phyloP scores from a whole-genome alignment of 2,329 filamentous ascomycete species.

The Nothopassalora personata region DNA sequence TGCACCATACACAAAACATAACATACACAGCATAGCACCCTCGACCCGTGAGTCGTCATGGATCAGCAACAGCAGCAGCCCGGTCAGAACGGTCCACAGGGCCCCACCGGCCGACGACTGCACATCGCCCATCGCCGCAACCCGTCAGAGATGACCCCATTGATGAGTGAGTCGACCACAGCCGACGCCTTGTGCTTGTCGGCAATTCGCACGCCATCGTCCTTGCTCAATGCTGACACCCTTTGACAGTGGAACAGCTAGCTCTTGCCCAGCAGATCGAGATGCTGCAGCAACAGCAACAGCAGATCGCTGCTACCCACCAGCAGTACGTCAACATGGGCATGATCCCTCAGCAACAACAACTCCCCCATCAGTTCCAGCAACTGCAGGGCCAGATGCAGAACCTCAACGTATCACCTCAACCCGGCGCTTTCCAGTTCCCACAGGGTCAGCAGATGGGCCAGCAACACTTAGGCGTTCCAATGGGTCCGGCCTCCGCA shows the following conservation, averaged over 20 bases:
- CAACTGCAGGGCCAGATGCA: constrained; percentile 74
- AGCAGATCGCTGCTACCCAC: constrained; percentile 92
- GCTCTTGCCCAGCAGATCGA: constrained; percentile 98
- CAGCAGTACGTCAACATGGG: constrained; percentile 98
- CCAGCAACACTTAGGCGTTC: constrained; percentile 58
- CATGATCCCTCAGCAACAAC: constrained; percentile 82
- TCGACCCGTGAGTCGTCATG: constrained; percentile 29
- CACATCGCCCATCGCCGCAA: constrained; percentile 97
- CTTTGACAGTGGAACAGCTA: constrained; percentile 78
- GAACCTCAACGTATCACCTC: constrained; percentile 65
- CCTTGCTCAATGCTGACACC: constrained; percentile 28
- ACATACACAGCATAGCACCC: not conserved
- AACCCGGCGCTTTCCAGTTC: constrained; percentile 74
- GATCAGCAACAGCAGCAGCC: constrained; percentile 51
- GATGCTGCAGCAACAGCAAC: constrained; percentile 92
- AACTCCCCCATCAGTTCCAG: constrained; percentile 69
- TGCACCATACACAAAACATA: not conserved
- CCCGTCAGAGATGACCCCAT: constrained; percentile 91
- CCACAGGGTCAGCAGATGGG: constrained; percentile 60
- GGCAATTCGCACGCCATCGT: not conserved
- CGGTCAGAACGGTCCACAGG: constrained; percentile 46
- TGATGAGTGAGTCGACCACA: constrained; percentile 76
- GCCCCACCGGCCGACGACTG: constrained; percentile 79
- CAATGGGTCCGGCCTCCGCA: constrained; percentile 68
- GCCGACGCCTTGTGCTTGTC: not conserved